Base-by-base conservation (phyloP, 2,329 filamentous ascomycete species). In the Fusarium dimerum region DNA sequence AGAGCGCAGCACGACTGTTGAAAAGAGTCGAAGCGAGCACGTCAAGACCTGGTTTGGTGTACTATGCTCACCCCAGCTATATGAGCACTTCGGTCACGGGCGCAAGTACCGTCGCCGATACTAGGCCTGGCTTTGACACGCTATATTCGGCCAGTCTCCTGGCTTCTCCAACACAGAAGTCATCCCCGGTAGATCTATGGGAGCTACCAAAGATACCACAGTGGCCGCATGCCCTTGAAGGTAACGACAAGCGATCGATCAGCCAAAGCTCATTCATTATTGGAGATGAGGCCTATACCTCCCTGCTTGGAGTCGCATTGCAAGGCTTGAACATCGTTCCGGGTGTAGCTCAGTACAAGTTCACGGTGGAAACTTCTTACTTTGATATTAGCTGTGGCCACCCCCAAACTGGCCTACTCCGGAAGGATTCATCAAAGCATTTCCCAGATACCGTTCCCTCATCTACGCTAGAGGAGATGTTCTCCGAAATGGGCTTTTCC, bases 331-430 rank as follows among this genome's bases (percentile, higher is more conserved):
- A 47, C 11, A 32, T 47, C 17, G n/a, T 40, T 5, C 40, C 32
- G 20, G 39, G 20, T 17, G 13, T 42, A 42, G 34, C 18, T 29
- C 30, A 32, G 3, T 47, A 47, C 41, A 17, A 43, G 17, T 54
- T 54, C 30, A 34, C 40, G 7, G 16, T 54, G 7, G 43, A 54
- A 15, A 54, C 51, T n/a, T 30, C 51, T 7, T 54, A 54, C 20
- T 20, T 54, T 13, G 44, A 54, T 38, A 44, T 50, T 17, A 29
- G 38, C 12, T 50, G 48, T n/a, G 11, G 16, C 15, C 8, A 16
- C 6, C n/a, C 43, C 16, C 3, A 29, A 6, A 29, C 30, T 7
- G 7, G 12, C 7, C 6, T 6, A 6, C 30, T 32, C 12, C 12
- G 6, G 7, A 32, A 7, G 30, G 30, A 32, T 12, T n/a, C n/a